Evolutionary conservation across 306 rosid genomes (phyloP).

Genomic region (Bauhinia variegata): DNA sequence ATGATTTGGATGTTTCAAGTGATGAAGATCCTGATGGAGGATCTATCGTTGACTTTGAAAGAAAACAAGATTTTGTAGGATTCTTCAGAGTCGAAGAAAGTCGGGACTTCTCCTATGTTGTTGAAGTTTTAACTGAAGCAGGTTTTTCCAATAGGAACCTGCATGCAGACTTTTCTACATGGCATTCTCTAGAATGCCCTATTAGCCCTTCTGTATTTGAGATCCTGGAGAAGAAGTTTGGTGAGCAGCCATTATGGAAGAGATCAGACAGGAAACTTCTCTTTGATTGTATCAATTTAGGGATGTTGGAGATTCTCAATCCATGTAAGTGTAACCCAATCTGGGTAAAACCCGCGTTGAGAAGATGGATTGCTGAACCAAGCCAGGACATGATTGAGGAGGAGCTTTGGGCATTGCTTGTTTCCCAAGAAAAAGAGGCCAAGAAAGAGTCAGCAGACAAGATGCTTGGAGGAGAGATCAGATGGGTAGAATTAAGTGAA

Average conservation of each 20-base stretch:
- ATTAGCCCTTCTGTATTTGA: conserved; percentile 65
- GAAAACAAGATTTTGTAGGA: conserved; percentile 41
- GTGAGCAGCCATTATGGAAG: conserved; percentile 71
- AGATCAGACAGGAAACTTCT: conserved; percentile 77
- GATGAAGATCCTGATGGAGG: conserved; percentile 64
- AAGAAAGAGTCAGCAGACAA: conserved; percentile 41
- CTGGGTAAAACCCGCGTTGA: conserved; percentile 57
- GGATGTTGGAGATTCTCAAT: conserved; percentile 56
- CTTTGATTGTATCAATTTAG: conserved; percentile 72
- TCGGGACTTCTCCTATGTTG: conserved; percentile 73
- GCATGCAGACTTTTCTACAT: conserved; percentile 45
- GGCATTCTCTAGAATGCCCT: conserved; percentile 64
- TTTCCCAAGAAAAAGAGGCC: conserved; percentile 57
- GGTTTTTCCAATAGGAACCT: conserved; percentile 40
- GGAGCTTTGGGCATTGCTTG: conserved; percentile 72
- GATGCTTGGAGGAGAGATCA: conserved; percentile 56
- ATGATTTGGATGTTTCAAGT: conserved; percentile 69
- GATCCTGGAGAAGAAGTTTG: conserved; percentile 75
- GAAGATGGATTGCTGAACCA: conserved; percentile 52
- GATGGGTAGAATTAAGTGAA: conserved; percentile 63
- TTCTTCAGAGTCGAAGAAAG: conserved; percentile 60
- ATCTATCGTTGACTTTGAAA: conserved; percentile 40
- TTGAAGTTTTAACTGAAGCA: conserved; percentile 72
- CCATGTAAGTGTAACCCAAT: conserved; percentile 54
- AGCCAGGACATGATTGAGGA: conserved; percentile 62